Percentiles rank a stretch among this genome's conserved stretches.
Evolutionary conservation across 1,284 basidiomycete species (phyloP).

Genomic region (Trichosporon sp.): DNA sequence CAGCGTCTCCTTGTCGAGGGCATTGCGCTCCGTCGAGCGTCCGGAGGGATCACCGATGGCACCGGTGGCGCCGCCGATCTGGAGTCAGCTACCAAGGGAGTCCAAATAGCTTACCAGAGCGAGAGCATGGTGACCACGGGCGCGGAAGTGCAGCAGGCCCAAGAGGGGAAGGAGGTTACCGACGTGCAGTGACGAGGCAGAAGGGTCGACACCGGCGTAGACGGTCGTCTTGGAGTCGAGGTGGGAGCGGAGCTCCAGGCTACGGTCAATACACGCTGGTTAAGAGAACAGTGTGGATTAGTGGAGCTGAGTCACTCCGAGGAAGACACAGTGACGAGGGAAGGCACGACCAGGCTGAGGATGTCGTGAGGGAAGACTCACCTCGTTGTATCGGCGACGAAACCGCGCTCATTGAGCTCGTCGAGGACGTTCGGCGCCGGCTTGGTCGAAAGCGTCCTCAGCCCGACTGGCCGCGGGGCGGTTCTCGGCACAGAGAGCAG

Average conservation of each 20-base stretch:
- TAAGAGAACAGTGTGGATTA: too few relatives aligned
- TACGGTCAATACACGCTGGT: constrained; percentile 23
- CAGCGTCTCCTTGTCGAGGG: constrained; percentile 66
- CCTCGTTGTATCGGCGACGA: constrained; percentile 58
- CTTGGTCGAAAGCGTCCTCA: constrained; percentile 8
- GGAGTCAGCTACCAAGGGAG: constrained; percentile 23
- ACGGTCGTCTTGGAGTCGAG: constrained; percentile 60
- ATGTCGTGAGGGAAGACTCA: constrained; percentile 30
- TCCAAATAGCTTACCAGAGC: constrained; percentile 66
- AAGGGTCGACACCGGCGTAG: constrained; percentile 92
- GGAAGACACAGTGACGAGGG: not conserved
- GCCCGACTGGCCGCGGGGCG: not conserved
- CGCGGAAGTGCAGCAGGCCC: constrained; percentile 80
- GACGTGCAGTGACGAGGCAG: constrained; percentile 83
- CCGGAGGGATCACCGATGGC: constrained; percentile 97
- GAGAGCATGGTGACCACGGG: constrained; percentile 77
- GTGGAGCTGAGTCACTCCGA: too few relatives aligned
- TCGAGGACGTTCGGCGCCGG: constrained; percentile 44
- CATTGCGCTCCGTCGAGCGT: constrained; percentile 76
- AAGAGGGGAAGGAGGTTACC: constrained; percentile 91
- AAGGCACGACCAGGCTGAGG: not conserved
- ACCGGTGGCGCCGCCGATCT: constrained; percentile 96
- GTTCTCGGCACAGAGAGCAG: not conserved
- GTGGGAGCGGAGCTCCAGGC: constrained; percentile 45
- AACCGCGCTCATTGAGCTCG: constrained; percentile 57